Percentiles rank a stretch among this genome's conserved stretches.
Conservation (phyloP, 257 asterid genomes). For the Plantago ovata region DNA sequence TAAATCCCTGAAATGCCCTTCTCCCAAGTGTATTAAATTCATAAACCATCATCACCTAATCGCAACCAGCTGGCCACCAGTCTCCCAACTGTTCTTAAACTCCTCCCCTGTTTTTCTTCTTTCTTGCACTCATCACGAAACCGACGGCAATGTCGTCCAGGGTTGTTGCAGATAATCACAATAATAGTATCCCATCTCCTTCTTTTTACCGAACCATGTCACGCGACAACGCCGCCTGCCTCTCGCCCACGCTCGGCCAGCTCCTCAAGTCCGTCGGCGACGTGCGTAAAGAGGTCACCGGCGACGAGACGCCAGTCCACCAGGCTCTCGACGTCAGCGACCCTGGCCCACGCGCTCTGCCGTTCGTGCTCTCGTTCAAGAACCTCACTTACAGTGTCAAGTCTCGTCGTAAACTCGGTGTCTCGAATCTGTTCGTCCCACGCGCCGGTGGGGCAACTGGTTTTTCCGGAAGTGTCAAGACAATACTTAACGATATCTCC, state of each 20-base stretch:
- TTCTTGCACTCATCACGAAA: not conserved
- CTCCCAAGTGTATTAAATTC: too few relatives aligned
- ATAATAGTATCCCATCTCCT: conserved; percentile 22
- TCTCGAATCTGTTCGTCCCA: conserved; percentile 10
- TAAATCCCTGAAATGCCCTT: too few relatives aligned
- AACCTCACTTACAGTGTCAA: conserved; percentile 57
- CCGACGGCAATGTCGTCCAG: conserved; percentile 34
- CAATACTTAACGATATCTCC: conserved; percentile 51
- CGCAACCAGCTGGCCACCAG: conserved; percentile 18
- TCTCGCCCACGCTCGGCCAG: conserved; percentile 44
- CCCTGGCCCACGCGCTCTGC: conserved; percentile 37
- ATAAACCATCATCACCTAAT: too few relatives aligned
- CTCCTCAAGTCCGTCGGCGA: conserved; percentile 46
- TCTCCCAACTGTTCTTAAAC: conserved; percentile 4
- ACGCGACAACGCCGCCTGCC: not conserved
- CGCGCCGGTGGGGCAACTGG: conserved; percentile 24
- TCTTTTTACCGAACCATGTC: conserved; percentile 26
- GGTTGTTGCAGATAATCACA: conserved; percentile 26
- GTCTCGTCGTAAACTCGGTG: conserved; percentile 19
- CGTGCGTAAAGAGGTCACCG: conserved; percentile 49
- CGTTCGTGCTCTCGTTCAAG: conserved; percentile 53
- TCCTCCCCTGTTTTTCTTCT: not conserved
- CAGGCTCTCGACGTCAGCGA: conserved; percentile 56
- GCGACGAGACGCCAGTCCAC: conserved; percentile 76
- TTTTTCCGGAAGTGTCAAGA: conserved; percentile 27